Conservation (phyloP, 129 eudicot genomes). For the Cynara cardunculus region DNA sequence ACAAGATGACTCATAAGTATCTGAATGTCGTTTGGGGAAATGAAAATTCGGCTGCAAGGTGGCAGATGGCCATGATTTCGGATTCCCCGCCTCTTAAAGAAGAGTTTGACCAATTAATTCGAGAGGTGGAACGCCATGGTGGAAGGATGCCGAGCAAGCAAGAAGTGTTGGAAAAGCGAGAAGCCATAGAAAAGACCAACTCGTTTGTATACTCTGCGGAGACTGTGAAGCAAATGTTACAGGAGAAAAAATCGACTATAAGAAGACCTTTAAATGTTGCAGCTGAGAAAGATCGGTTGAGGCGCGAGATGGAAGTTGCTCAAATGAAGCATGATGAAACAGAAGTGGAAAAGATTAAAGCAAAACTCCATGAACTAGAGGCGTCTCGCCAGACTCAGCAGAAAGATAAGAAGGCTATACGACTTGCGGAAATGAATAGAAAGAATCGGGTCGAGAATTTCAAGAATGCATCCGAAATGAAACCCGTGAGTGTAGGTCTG, state of each 20-base stretch:
- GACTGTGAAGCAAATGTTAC: constrained; percentile 92
- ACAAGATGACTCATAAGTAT: constrained; percentile 76
- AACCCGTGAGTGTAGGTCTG: constrained; percentile 42
- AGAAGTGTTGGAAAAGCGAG: constrained; percentile 69
- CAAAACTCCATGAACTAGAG: constrained; percentile 72
- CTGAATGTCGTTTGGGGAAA: constrained; percentile 88
- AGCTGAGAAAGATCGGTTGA: constrained; percentile 82
- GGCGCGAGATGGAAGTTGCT: constrained; percentile 76
- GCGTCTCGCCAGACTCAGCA: constrained; percentile 49
- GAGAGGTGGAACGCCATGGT: constrained; percentile 80
- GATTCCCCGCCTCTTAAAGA: constrained; percentile 80
- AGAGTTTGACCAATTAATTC: constrained; percentile 77
- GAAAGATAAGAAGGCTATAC: constrained; percentile 65
- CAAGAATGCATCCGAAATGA: constrained; percentile 75
- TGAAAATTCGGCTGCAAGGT: constrained; percentile 90
- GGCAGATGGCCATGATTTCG: constrained; percentile 99
- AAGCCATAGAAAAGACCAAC: constrained; percentile 76
- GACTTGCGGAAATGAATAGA: constrained; percentile 89
- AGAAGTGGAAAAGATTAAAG: constrained; percentile 71
- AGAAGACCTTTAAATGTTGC: constrained; percentile 86
- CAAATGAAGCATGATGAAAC: constrained; percentile 54
- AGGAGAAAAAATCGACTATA: constrained; percentile 82
- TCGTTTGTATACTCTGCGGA: constrained; percentile 82
- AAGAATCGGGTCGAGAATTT: constrained; percentile 88
- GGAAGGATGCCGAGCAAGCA: constrained; percentile 89